Base-by-base conservation (phyloP, 371 early-diverging fungal genomes). In the Mucor velutinosus region DNA sequence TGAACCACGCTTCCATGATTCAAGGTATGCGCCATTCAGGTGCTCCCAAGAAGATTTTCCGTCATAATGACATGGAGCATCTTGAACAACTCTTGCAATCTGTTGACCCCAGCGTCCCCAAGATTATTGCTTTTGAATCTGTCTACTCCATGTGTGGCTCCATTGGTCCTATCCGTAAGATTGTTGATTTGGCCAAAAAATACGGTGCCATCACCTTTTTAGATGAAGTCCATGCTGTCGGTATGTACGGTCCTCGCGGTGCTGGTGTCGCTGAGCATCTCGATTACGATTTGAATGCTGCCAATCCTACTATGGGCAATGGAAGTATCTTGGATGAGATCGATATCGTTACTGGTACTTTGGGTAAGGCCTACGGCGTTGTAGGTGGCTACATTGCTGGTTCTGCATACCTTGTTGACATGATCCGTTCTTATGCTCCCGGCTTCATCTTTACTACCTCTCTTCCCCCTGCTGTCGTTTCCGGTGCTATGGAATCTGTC, bases 361-460 rank as follows among this genome's bases (percentile, higher is more conserved):
- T 99, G n/a, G 99, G 98, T 77, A 99, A 99, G 79, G 98, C 98
- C 21, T 99, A 87, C 78, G 99, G 99, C 67, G 93, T 97, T 29
- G 98, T 99, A 45, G 99, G 99, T 67, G 99, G 99, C 53, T 99
- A 98, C 79, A 94, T 98, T 79, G 98, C 97, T 49, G 97, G 86
- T 33, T 94, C 94, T 19, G 91, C 96, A 30, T 75, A 83, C 23
- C 83, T 97, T 35, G 94, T 98, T 32, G 99, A 99, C 79, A 93
- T 97, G 94, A 90, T 99, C 58, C 94, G 99, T 66, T 95, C 95
- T 33, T 99, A 98, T 78, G 99, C 99, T 10, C 98, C 98, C 35
- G 99, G 99, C 49, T 99, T 99, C 81, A 99, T 99, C 79, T 99
- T 99, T 78, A 99, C 99, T 65, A 99, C 99, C 10, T 97, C 98